Conservation (phyloP, 768 basidiomycete species). For the Panaeolus papilionaceus region DNA sequence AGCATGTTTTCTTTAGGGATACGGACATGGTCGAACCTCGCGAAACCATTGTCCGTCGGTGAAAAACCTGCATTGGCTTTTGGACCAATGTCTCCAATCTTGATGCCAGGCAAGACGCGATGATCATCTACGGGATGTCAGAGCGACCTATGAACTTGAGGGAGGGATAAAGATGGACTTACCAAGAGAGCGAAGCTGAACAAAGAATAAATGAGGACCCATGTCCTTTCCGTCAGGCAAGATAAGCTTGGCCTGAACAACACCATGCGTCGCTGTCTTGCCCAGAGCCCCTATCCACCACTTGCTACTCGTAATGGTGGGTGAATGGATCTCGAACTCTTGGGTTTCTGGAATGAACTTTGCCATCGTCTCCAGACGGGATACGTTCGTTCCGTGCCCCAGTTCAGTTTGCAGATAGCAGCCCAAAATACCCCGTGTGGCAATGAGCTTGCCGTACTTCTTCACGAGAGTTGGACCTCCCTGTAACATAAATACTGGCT, state of each 20-base stretch:
- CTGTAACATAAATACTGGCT: conserved; percentile 71
- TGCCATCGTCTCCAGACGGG: conserved; percentile 74
- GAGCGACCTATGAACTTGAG: not conserved
- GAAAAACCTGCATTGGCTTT: conserved; percentile 58
- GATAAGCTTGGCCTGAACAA: conserved; percentile 78
- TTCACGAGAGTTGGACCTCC: conserved; percentile 58
- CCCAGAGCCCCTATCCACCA: conserved; percentile 86
- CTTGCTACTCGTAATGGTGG: conserved; percentile 75
- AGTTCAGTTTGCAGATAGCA: conserved; percentile 83
- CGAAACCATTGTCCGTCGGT: conserved; percentile 71
- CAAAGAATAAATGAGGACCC: conserved; percentile 79
- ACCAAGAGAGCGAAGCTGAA: conserved; percentile 72
- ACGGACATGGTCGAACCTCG: conserved; percentile 66
- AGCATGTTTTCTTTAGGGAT: conserved; percentile 78
- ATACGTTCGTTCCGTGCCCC: conserved; percentile 78
- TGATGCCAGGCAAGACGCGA: conserved; percentile 62
- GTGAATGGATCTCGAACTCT: conserved; percentile 80
- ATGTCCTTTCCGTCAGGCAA: conserved; percentile 63
- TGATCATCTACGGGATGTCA: conserved; percentile 56
- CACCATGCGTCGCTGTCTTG: conserved; percentile 75
- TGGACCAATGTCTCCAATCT: conserved; percentile 76
- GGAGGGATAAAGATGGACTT: conserved; percentile 19
- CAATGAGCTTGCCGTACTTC: conserved; percentile 56
- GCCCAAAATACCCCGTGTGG: conserved; percentile 66
- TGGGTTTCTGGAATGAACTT: conserved; percentile 70